phyloP scores from a whole-genome alignment of 345 rosid species.

The Lepidium aucheri region DNA sequence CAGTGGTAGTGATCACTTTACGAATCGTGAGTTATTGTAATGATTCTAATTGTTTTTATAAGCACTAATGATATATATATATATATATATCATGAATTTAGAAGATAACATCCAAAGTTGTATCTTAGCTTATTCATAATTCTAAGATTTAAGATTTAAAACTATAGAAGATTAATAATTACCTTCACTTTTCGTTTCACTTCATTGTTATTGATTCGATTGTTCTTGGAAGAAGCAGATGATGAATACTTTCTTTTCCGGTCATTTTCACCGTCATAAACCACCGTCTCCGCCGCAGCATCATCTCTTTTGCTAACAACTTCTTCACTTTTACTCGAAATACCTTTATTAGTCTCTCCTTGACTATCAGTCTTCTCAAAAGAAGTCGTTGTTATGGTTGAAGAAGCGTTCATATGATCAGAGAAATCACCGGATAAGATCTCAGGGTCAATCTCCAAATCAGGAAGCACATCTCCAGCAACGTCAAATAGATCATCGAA shows the following conservation, averaged over 20 bases:
- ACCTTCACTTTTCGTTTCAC: conserved; percentile 29
- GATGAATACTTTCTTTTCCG: conserved; percentile 51
- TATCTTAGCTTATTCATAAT: too few relatives aligned
- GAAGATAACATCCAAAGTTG: too few relatives aligned
- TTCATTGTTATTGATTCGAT: neutral
- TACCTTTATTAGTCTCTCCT: conserved; percentile 36
- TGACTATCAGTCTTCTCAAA: conserved; percentile 33
- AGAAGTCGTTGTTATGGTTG: conserved; percentile 15
- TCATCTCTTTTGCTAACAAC: conserved; percentile 25
- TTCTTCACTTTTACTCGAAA: conserved; percentile 31
- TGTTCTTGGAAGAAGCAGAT: conserved; percentile 27
- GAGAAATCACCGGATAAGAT: conserved; percentile 49
- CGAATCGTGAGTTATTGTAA: too few relatives aligned
- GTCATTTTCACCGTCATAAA: conserved; percentile 15
- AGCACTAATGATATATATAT: too few relatives aligned
- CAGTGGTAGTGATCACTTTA: too few relatives aligned
- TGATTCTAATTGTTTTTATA: too few relatives aligned
- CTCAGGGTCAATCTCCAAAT: conserved; percentile 67
- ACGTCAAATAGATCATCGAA: conserved; percentile 70
- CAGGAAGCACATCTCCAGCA: conserved; percentile 50
- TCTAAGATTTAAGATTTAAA: too few relatives aligned
- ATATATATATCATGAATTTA: too few relatives aligned
- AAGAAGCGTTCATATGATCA: conserved; percentile 18
- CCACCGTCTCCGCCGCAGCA: conserved; percentile 5
- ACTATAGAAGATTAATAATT: neutral